Base-by-base conservation (phyloP, 2,329 filamentous ascomycete species). In the Whalleya microplaca region DNA sequence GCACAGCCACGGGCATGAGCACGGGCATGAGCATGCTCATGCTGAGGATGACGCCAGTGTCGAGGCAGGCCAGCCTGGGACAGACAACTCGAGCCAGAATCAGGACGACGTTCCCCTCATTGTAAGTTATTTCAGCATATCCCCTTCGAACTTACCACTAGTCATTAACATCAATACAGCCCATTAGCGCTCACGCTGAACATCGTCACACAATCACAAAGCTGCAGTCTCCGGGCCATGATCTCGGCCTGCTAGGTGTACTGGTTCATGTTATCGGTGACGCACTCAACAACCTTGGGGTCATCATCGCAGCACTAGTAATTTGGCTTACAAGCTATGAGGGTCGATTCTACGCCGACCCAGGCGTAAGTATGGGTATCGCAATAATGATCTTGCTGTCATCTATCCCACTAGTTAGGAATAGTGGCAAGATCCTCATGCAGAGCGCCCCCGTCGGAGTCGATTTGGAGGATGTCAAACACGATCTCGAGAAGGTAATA, bases 241-340 rank as follows among this genome's bases (percentile, higher is more conserved):
- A 92, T 67, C 76, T 92, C n/a, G 88, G 86, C 10, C 87, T 91
- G 78, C 75, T 89, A 59, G 89, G 86, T 1, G 88, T 90, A 1
- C 67, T 92, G 10, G 73, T 90, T 14, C 90, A 93, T 65, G 82
- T 92, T 21, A 66, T 90, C 2, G 86, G 88, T 29, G 90, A 93
- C 66, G 87, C 88, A 4, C 78, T 89, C 60, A 92, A 92, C 74
- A 93, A 93, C 64, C 71, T 92, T 10, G 89, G 88, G 9, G 89
- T 93, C 56, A 91, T 92, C 47, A 76, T 87, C 37, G 83, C 88
- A 0, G 88, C 87, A 0, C 66, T 87, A 2, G 78, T 91, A 29
- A 88, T 92, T 69, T 91, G 88, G 89, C 76, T 86, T 54, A 77
- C 81, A 0, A 69, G 79, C 27, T 84, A 81, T 27, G 76, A 82